Conservation (phyloP, 192 early-diverging fungal genomes). For the Coemansia sp. region DNA sequence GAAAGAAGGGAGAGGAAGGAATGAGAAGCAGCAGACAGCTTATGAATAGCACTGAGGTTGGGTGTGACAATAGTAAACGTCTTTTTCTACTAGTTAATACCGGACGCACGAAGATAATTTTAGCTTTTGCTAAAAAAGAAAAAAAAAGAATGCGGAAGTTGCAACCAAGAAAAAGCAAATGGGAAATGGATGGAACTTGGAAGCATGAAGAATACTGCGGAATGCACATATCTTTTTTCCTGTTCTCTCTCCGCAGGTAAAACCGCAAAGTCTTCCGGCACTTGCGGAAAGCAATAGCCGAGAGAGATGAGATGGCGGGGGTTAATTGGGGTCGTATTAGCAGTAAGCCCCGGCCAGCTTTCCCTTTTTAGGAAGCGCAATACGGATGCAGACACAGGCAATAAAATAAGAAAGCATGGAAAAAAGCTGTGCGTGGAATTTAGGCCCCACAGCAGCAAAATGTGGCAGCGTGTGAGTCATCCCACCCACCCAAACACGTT, state of each 20-base stretch:
- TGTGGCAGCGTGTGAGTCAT: conserved; percentile 1
- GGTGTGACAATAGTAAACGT: neutral
- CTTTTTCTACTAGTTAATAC: neutral
- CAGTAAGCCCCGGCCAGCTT: conserved; percentile 3
- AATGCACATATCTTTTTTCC: neutral
- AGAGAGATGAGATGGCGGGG: neutral
- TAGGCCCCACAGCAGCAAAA: neutral
- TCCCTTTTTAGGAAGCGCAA: too few species aligned
- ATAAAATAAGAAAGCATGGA: neutral
- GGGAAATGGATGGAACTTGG: neutral
- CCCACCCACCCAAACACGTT: conserved; percentile 6
- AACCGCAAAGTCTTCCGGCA: conserved; percentile 3
- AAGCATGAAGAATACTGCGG: conserved; percentile 1
- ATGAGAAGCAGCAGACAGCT: neutral
- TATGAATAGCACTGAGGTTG: neutral
- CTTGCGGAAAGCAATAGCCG: conserved; percentile 5
- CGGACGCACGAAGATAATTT: neutral
- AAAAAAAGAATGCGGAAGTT: neutral
- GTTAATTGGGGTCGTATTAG: conserved; percentile 1
- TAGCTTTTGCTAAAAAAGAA: neutral
- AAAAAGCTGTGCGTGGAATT: conserved; percentile 3
- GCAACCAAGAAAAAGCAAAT: neutral
- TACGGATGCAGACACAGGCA: neutral
- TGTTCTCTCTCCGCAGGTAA: neutral
- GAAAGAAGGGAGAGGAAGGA: neutral